A percentile compares a stretch with the other conserved stretches of the same genome.
phyloP scores from a whole-genome alignment of 352 stramenopile species.

The Phytophthora sp. region DNA sequence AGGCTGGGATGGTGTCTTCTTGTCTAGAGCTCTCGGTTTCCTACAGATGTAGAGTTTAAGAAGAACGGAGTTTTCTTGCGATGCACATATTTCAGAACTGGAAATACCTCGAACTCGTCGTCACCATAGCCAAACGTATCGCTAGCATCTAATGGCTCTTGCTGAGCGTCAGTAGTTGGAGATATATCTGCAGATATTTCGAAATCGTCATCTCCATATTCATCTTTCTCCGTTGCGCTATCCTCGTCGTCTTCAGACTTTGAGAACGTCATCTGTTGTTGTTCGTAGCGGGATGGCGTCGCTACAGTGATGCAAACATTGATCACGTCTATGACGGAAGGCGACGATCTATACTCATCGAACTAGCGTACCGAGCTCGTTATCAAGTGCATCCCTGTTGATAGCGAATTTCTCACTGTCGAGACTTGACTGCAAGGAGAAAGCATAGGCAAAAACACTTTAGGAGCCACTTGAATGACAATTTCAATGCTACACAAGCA shows the following conservation, averaged over 20 bases:
- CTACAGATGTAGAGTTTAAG: conserved; percentile 6
- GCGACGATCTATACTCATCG: background rate
- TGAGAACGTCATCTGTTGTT: conserved; percentile 30
- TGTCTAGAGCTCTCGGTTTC: conserved; percentile 21
- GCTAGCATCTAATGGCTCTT: conserved; percentile 19
- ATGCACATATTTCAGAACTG: background rate
- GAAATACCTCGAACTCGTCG: conserved; percentile 73
- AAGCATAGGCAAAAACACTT: background rate
- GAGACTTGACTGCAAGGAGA: conserved; percentile 54
- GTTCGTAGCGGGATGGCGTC: conserved; percentile 51
- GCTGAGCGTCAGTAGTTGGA: background rate
- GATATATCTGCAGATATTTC: conserved; percentile 35
- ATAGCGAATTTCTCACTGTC: conserved; percentile 82
- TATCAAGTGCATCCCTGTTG: conserved; percentile 64
- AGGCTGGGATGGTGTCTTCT: background rate
- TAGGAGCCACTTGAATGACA: background rate
- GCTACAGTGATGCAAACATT: background rate
- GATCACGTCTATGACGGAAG: conserved; percentile 5
- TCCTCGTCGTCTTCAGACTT: conserved; percentile 30
- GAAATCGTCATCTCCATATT: conserved; percentile 71
- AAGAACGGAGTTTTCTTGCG: background rate
- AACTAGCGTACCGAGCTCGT: conserved; percentile 40
- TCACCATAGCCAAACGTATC: conserved; percentile 77
- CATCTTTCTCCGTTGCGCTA: conserved; percentile 37
- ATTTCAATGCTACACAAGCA: background rate